These are phyloP conservation scores for Kondoa malvinella DNA, from an alignment of 768 basidiomycete species.

Conservation along the genomic window DNA sequence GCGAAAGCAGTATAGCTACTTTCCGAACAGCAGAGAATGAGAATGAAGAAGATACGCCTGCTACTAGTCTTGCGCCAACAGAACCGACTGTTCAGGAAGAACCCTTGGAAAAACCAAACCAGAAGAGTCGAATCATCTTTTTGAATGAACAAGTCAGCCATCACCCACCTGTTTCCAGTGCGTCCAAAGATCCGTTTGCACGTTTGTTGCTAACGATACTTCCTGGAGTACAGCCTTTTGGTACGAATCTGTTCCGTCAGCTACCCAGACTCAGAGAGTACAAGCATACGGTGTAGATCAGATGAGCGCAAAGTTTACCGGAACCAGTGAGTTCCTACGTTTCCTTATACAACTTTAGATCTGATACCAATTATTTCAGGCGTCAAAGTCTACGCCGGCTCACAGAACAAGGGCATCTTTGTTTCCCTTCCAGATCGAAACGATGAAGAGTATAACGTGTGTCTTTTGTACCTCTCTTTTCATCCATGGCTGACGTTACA, in stretches of 20 bases:
- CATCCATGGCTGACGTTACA: background rate
- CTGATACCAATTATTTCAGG: constrained; percentile 32
- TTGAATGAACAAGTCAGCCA: constrained; percentile 50
- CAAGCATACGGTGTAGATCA: constrained; percentile 60
- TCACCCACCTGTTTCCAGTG: constrained; percentile 65
- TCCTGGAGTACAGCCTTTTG: constrained; percentile 11
- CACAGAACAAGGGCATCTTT: constrained; percentile 75
- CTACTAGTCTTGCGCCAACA: constrained; percentile 8
- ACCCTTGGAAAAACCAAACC: constrained; percentile 38
- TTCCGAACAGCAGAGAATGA: background rate
- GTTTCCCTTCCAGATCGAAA: constrained; percentile 55
- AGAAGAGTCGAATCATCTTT: constrained; percentile 22
- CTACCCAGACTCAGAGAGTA: constrained; percentile 1
- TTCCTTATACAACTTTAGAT: constrained; percentile 4
- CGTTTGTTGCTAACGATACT: constrained; percentile 34
- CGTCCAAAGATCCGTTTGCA: constrained; percentile 39
- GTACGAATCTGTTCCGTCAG: constrained; percentile 20
- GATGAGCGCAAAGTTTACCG: constrained; percentile 78
- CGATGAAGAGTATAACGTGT: constrained; percentile 51
- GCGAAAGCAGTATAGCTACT: constrained; percentile 1
- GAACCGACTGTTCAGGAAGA: background rate
- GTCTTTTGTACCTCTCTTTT: too few relatives aligned
- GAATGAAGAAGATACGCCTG: background rate
- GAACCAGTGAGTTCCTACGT: constrained; percentile 41
- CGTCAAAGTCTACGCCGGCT: constrained; percentile 63